A percentile compares a stretch with the other conserved stretches of the same genome.
phyloP scores from a whole-genome alignment of 441 rosid species.

The Capsella rubella region DNA sequence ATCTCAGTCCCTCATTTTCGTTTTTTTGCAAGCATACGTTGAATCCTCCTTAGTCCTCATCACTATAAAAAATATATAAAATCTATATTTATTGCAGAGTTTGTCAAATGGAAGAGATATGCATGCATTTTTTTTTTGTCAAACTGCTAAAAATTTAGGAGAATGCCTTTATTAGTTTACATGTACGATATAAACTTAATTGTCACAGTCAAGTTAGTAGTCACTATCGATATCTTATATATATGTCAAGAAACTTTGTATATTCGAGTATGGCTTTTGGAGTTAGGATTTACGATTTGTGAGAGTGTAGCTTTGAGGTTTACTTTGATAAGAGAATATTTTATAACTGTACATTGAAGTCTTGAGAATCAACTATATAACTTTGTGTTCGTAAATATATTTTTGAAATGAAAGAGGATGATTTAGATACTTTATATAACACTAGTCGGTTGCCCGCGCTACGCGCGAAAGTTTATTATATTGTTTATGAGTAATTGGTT shows the following conservation, averaged over 20 bases:
- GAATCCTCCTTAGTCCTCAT: neutral
- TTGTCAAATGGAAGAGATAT: neutral
- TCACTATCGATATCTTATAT: neutral
- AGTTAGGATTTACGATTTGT: no score
- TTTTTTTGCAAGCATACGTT: neutral
- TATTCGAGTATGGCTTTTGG: neutral
- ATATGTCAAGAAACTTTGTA: no score
- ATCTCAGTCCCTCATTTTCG: neutral
- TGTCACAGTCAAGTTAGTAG: neutral
- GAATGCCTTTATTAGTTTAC: neutral
- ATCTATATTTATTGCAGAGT: neutral
- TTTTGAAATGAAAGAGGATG: neutral
- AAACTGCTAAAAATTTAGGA: neutral
- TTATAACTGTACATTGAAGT: no score
- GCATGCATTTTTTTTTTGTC: neutral
- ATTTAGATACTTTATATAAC: neutral
- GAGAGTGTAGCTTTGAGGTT: neutral
- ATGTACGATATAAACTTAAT: neutral
- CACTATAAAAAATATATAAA: no score
- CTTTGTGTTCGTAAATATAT: no score
- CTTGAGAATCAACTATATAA: no score
- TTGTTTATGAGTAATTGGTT: no score
- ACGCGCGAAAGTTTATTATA: no score
- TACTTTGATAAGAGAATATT: no score
- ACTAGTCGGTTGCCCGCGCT: no score